Conservation (phyloP, 2,329 filamentous ascomycete species). For the Fusarium sp. region DNA sequence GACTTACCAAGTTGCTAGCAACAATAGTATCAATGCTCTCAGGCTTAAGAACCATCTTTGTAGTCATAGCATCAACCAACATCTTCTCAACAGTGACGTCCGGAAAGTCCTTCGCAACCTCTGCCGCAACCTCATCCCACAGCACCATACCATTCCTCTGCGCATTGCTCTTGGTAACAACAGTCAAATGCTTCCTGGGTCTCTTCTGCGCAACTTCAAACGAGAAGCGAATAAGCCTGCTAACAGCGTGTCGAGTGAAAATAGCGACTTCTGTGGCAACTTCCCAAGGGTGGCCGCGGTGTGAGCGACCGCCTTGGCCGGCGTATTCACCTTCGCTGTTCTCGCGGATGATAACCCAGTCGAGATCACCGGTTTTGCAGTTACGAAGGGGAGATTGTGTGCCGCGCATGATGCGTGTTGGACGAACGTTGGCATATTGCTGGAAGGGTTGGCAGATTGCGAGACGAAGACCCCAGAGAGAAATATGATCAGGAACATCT, state of each 20-base stretch:
- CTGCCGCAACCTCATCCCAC: conserved; percentile 71
- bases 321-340: conserved; percentile 76
- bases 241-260: conserved; percentile 70
- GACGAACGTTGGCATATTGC: conserved; percentile 75
- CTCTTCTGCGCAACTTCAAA: conserved; percentile 70
- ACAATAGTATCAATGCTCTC: conserved; percentile 72
- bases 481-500: conserved; percentile 74
- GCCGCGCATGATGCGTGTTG: conserved; percentile 70
- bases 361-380: conserved; percentile 64
- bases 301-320: conserved; percentile 72
- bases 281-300: conserved; percentile 69
- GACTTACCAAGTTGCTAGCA: conserved; percentile 65
- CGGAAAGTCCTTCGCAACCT: conserved; percentile 67
- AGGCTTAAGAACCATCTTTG: conserved; percentile 71
- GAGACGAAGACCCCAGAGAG: conserved; percentile 72
- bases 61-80: conserved; percentile 75
- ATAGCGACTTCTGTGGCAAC: conserved; percentile 71
- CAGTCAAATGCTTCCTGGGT: conserved; percentile 68
- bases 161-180: conserved; percentile 75
- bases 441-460: conserved; percentile 74
- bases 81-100: conserved; percentile 73
- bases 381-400: conserved; percentile 67
- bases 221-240: conserved; percentile 71
- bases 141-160: conserved; percentile 76
- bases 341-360: conserved; percentile 75